phyloP scores from a whole-genome alignment of 139 green algal species.

The Mychonastes homosphaera region DNA sequence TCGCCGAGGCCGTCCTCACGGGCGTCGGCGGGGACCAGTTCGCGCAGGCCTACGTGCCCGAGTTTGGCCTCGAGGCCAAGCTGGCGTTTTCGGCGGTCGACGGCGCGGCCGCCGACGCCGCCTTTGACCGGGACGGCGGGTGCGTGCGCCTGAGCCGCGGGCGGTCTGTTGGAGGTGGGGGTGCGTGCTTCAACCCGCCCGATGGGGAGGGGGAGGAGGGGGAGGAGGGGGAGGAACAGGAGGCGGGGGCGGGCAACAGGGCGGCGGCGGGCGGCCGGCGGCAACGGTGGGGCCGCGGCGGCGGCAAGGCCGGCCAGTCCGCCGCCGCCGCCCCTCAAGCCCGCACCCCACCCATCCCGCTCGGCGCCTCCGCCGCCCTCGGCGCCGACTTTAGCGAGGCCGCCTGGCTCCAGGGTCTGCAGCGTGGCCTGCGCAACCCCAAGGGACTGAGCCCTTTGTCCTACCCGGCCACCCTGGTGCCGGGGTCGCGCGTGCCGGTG shows the following conservation, averaged over 20 bases:
- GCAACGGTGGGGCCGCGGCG: neutral
- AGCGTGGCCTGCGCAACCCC: conserved; percentile 20
- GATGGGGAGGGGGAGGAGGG: neutral
- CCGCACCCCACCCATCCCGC: too few relatives aligned
- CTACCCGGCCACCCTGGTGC: neutral
- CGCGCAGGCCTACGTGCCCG: conserved; percentile 65
- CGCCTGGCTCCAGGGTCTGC: conserved; percentile 16
- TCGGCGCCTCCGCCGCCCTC: neutral
- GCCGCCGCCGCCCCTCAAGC: neutral
- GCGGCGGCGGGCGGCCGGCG: neutral
- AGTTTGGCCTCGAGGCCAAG: conserved; percentile 56
- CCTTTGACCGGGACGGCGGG: neutral
- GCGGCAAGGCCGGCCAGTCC: neutral
- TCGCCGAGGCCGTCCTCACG: conserved; percentile 45
- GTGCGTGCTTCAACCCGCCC: neutral
- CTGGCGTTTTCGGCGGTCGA: neutral
- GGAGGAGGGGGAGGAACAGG: neutral
- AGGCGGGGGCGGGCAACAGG: conserved; percentile 1
- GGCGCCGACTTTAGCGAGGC: conserved; percentile 6
- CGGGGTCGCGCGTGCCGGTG: conserved; percentile 7
- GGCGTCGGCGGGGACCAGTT: conserved; percentile 54
- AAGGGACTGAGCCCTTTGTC: conserved; percentile 12
- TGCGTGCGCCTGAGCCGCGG: neutral
- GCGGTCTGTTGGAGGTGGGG: neutral
- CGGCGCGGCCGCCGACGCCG: neutral